Conservation (phyloP, 2,329 filamentous ascomycete species). For the Cryoendolithus antarcticus region DNA sequence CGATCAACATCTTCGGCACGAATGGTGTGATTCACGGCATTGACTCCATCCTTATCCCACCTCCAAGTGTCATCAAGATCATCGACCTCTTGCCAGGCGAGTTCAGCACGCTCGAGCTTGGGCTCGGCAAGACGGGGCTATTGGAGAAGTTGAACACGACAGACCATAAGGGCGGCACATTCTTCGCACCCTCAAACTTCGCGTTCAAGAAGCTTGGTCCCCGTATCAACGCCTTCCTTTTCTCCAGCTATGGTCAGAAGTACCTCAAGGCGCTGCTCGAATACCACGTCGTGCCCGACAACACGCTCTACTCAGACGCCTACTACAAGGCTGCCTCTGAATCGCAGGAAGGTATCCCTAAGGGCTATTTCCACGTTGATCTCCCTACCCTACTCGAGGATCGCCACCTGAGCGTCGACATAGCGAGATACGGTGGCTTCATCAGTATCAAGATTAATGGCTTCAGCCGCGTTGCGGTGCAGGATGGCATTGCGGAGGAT, state of each 20-base stretch:
- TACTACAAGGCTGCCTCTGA: slow-evolving; percentile 45
- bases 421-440: slow-evolving; percentile 55
- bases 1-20: slow-evolving; percentile 56
- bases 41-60: slow-evolving; percentile 63
- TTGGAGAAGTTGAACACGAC: slow-evolving; percentile 44
- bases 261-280: slow-evolving; percentile 67
- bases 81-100: slow-evolving; percentile 53
- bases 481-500: slow-evolving; percentile 62
- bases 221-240: slow-evolving; percentile 69
- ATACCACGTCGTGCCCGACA: slow-evolving; percentile 64
- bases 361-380: slow-evolving; percentile 52
- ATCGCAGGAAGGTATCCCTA: slow-evolving; percentile 22
- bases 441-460: slow-evolving; percentile 66
- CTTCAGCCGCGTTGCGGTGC: slow-evolving; percentile 49
- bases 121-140: slow-evolving; percentile 62
- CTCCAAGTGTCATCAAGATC: slow-evolving; percentile 51
- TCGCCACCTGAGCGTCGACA: slow-evolving; percentile 57
- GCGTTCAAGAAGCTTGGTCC: slow-evolving; percentile 69
- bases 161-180: slow-evolving; percentile 52
- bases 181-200: slow-evolving; percentile 70
- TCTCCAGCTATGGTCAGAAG: slow-evolving; percentile 59
- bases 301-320: slow-evolving; percentile 73
- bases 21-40: slow-evolving; percentile 76
- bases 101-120: slow-evolving; percentile 70
- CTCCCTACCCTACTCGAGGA: slow-evolving; percentile 60